A percentile compares a stretch with the other conserved stretches of the same genome.
These are phyloP conservation scores for Nannizziopsis arthrosporioides DNA, from an alignment of 2,329 filamentous ascomycete genomes.

Conservation along the genomic window DNA sequence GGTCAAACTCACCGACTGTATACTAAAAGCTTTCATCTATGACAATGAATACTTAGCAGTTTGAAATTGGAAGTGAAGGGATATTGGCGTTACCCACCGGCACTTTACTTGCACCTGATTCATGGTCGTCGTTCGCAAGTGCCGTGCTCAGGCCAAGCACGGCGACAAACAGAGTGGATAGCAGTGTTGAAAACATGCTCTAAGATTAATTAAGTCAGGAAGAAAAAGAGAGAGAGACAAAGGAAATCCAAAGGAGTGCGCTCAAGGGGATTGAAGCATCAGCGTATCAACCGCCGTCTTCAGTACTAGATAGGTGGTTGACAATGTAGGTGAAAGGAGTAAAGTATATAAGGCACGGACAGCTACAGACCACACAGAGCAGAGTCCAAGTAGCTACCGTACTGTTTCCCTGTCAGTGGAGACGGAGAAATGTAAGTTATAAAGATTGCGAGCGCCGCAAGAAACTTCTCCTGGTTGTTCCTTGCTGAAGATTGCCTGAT, in stretches of 20 bases:
- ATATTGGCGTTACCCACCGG: conserved; percentile 41
- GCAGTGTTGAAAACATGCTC: conserved; percentile 14
- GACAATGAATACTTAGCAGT: conserved; percentile 9
- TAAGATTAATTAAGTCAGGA: background rate
- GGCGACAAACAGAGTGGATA: conserved; percentile 21
- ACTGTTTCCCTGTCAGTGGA: background rate
- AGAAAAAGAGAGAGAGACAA: background rate
- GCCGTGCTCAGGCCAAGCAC: conserved; percentile 26
- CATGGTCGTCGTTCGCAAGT: conserved; percentile 24
- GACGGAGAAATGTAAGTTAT: background rate
- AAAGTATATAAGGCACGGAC: conserved; percentile 4
- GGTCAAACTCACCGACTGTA: conserved; percentile 55
- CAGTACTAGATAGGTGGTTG: background rate
- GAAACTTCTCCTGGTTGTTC: conserved; percentile 5
- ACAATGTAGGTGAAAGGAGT: conserved; percentile 8
- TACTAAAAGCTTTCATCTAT: conserved; percentile 76
- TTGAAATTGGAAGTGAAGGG: background rate
- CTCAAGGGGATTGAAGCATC: conserved; percentile 4
- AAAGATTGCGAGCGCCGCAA: background rate
- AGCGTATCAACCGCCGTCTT: conserved; percentile 7
- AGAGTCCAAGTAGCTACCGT: conserved; percentile 1
- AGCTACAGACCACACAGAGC: conserved; percentile 5
- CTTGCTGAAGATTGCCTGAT: conserved; percentile 4
- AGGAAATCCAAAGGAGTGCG: conserved; percentile 4
- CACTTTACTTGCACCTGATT: conserved; percentile 51